Evolutionary conservation across 345 rosid genomes (phyloP), one percentile per base, ranked within the genome.

Genomic region (Bruguiera sexangula): DNA sequence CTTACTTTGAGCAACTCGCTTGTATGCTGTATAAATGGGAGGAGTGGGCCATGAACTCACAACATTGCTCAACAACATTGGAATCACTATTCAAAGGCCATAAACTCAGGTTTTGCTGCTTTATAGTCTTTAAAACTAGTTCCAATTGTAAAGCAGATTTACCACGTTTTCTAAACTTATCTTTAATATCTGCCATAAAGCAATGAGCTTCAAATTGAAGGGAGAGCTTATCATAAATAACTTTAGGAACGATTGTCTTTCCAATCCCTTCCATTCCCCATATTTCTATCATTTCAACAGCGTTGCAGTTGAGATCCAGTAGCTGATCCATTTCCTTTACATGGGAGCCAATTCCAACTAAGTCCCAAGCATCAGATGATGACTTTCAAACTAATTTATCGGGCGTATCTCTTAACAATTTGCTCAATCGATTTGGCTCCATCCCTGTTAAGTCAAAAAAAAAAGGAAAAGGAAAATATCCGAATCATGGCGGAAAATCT

Each of bases 251-350:
- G 29, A 58, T 69, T 3, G 65, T 60, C 58, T 69, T 69, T 52
- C 65, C 72, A 13, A 60, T 43, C 10, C 72, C 72, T 15, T 65
- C 55, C 29, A 69, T 39, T 8, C 72, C 72, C 30, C 58, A 46
- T 6, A 60, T 43, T 48, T 29, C 43, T 22, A 53, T 16, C n/a
- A 46, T 43, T 16, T 52, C 26, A 24, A 58, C 58, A 26, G 5
- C 16, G 3, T 22, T 13, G 5, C 5, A 8, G 1, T 26, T 55
- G 11, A 55, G 39, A 16, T 46, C 43, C 3, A 71, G 21, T 10
- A 36, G 32, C 20, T 5, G 11, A 16, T 63, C 54, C 30, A 71
- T 64, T 63, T 71, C 54, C 6, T 6, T 29, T 6, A 63, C 32
- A 15, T 29, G 63, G 24, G 57, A 55, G 39, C 68, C 56, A 7